Percentiles rank a stretch among this genome's conserved stretches.
Evolutionary conservation across 2,329 filamentous ascomycete genomes (phyloP).

Genomic region (Chaetomium sp.): DNA sequence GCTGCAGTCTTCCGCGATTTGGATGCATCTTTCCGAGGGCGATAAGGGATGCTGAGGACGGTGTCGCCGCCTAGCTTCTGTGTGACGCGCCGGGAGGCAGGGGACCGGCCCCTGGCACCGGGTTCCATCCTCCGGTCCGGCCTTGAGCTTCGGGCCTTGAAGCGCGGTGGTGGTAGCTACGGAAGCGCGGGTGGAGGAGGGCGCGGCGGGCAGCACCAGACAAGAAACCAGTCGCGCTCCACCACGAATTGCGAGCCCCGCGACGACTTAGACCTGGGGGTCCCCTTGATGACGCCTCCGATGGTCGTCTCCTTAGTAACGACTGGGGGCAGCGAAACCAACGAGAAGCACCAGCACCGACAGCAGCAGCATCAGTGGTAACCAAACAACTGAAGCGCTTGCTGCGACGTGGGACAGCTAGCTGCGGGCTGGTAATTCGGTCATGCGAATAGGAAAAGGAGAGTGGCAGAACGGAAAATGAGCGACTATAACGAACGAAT

Average conservation of each 20-base stretch:
- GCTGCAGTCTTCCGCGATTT: conserved; percentile 20
- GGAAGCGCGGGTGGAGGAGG: not conserved
- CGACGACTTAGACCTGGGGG: conserved; percentile 13
- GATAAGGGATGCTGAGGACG: conserved; percentile 19
- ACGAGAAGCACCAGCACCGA: not conserved
- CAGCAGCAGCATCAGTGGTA: not conserved
- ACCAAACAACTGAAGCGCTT: conserved; percentile 1
- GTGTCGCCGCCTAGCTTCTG: conserved; percentile 21
- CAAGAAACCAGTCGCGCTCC: conserved; percentile 5
- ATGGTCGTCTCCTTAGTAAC: too few species aligned
- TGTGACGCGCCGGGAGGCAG: conserved; percentile 22
- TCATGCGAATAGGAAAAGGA: conserved; percentile 12
- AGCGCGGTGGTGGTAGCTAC: not conserved
- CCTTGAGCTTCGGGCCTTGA: not conserved
- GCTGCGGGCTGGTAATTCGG: conserved; percentile 12
- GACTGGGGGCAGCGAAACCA: not conserved
- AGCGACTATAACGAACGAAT: conserved; percentile 15
- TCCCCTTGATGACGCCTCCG: conserved; percentile 11
- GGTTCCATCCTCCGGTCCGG: conserved; percentile 19
- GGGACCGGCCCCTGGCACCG: conserved; percentile 20
- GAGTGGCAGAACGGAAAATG: not conserved
- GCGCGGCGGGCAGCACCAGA: not conserved
- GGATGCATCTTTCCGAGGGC: conserved; percentile 17
- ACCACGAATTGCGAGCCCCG: conserved; percentile 10
- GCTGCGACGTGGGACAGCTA: conserved; percentile 15